Evolutionary conservation across 345 rosid species (phyloP).

Genomic region (Murraya paniculata): DNA sequence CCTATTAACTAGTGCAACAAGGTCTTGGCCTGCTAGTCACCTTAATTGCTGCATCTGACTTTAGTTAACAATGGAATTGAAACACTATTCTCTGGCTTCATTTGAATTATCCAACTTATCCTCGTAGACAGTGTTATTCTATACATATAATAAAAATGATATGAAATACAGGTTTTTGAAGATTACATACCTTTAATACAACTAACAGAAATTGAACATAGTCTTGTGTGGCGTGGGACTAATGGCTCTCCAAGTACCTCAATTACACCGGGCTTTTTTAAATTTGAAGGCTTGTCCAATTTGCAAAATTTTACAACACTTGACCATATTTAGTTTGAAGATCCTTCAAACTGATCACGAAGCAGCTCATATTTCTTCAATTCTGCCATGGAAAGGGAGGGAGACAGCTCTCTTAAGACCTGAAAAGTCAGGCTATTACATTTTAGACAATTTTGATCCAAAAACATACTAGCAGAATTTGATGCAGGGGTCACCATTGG

Average conservation of each 20-base stretch:
- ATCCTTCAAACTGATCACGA: slow-evolving; percentile 73
- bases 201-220: not conserved
- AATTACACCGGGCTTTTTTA: not conserved
- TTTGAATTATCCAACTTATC: not conserved
- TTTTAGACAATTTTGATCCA: not conserved
- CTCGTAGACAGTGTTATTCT: not conserved
- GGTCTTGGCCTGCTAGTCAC: not conserved
- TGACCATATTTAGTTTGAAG: slow-evolving; percentile 25
- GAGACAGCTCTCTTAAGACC: slow-evolving; percentile 81
- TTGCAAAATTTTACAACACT: slow-evolving; percentile 1
- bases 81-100: not conserved
- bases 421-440: slow-evolving; percentile 22
- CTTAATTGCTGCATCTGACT: not conserved
- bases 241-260: not conserved
- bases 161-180: not conserved
- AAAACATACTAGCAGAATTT: not conserved
- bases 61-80: too few species aligned
- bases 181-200: not conserved
- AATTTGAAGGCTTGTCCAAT: not conserved
- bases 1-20: too few species aligned
- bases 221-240: not conserved
- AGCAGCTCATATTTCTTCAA: slow-evolving; percentile 82
- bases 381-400: slow-evolving; percentile 85
- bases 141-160: too few species aligned
- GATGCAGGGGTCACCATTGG: not conserved